Conservation (phyloP, 2,329 filamentous ascomycete species). For the Reticulascus tulasneorum region DNA sequence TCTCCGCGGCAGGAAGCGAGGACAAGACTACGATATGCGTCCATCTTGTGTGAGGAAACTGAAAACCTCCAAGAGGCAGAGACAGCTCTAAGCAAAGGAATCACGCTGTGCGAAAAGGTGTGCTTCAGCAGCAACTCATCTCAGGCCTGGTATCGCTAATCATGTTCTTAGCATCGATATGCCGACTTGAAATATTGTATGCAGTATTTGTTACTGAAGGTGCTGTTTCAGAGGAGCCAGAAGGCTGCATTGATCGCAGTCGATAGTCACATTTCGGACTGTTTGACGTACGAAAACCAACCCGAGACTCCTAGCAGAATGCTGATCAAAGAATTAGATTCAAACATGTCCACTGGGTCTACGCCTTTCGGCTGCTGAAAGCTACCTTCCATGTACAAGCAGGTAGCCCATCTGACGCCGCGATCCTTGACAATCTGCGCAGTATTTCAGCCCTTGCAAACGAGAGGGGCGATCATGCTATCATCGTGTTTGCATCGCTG, state of each 20-base stretch:
- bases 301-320: neutral
- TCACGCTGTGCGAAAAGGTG: constrained; percentile 65
- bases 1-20: constrained; percentile 65
- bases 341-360: constrained; percentile 69
- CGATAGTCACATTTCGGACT: constrained; percentile 65
- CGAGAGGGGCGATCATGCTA: constrained; percentile 56
- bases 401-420: constrained; percentile 55
- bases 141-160: constrained; percentile 6
- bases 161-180: constrained; percentile 44
- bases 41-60: constrained; percentile 69
- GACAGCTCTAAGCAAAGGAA: constrained; percentile 66
- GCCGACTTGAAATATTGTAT: constrained; percentile 72
- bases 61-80: constrained; percentile 72
- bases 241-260: constrained; percentile 70
- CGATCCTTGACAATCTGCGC: constrained; percentile 65
- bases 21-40: constrained; percentile 67
- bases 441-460: constrained; percentile 57
- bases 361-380: constrained; percentile 72
- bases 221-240: constrained; percentile 65
- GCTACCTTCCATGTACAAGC: constrained; percentile 64
- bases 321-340: constrained; percentile 35
- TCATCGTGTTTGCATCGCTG: constrained; percentile 62
- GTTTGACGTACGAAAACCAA: constrained; percentile 52
- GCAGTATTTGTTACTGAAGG: constrained; percentile 67
- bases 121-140: constrained; percentile 2